These are phyloP conservation scores for Corinectria fuckeliana DNA, from an alignment of 2,329 filamentous ascomycete genomes.

Conservation along the genomic window DNA sequence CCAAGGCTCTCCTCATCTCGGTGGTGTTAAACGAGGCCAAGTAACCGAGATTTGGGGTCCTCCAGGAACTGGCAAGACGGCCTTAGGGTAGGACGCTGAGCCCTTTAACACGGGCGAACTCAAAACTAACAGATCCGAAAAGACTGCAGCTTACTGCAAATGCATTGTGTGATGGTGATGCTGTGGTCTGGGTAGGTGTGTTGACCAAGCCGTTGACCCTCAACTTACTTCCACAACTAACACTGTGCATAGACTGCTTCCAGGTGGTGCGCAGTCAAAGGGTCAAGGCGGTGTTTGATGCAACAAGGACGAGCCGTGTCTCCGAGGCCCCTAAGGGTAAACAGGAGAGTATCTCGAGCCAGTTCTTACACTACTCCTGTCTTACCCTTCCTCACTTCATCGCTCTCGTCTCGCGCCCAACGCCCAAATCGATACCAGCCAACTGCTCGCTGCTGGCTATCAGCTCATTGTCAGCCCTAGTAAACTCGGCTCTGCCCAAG, in stretches of 20 bases:
- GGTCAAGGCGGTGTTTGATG: conserved; percentile 36
- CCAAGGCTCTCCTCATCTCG: conserved; percentile 32
- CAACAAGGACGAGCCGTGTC: conserved; percentile 18
- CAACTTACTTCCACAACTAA: conserved; percentile 6
- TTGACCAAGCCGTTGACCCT: conserved; percentile 35
- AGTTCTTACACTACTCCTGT: conserved; percentile 58
- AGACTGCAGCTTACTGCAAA: conserved; percentile 72
- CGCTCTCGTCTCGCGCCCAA: conserved; percentile 74
- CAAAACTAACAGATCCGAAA: conserved; percentile 45
- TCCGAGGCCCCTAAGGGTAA: conserved; percentile 9
- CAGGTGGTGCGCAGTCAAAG: conserved; percentile 46
- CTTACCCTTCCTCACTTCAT: conserved; percentile 74
- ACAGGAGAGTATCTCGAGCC: conserved; percentile 34
- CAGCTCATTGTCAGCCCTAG: conserved; percentile 77
- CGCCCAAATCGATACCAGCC: conserved; percentile 64
- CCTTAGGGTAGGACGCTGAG: conserved; percentile 68
- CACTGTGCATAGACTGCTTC: conserved; percentile 52
- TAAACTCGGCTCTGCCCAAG: conserved; percentile 79
- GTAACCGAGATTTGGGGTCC: conserved; percentile 90
- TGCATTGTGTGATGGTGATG: conserved; percentile 64
- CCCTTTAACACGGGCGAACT: conserved; percentile 13
- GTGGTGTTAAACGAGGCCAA: conserved; percentile 76
- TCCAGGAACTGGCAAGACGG: conserved; percentile 84
- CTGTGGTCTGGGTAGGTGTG: conserved; percentile 85
- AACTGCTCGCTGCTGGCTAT: conserved; percentile 75